Conservation (phyloP, 83 land plant genomes). For the Picea mariana region DNA sequence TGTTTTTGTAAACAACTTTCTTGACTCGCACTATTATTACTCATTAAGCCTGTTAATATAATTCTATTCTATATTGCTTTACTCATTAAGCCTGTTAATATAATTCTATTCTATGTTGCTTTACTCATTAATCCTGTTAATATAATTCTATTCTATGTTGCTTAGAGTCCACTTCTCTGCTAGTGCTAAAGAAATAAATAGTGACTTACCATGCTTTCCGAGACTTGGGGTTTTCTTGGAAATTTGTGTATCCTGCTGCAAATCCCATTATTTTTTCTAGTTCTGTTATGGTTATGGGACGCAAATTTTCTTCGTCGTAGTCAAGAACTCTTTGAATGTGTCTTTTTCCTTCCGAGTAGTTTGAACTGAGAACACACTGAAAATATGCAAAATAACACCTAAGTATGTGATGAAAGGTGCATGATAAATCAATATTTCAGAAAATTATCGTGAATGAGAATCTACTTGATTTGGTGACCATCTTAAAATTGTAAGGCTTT, state of each 20-base stretch:
- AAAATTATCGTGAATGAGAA: background rate
- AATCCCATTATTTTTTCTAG: slow-evolving; percentile 19
- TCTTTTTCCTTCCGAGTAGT: background rate
- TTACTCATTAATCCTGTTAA: too few species aligned
- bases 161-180: too few species aligned
- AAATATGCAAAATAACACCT: background rate
- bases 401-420: background rate
- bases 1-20: too few species aligned
- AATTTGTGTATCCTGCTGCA: slow-evolving; percentile 20
- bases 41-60: too few species aligned
- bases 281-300: slow-evolving; percentile 3
- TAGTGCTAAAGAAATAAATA: background rate
- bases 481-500: background rate
- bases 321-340: slow-evolving; percentile 1
- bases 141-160: too few species aligned
- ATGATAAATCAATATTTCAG: background rate
- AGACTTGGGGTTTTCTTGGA: background rate
- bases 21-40: too few species aligned
- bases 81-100: too few species aligned
- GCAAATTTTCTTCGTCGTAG: slow-evolving; percentile 4
- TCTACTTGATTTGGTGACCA: background rate
- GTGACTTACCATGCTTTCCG: background rate
- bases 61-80: too few species aligned
- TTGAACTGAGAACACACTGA: slow-evolving; percentile 14
- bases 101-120: too few species aligned